These are phyloP conservation scores for Cryptococcus sp. DNA, from an alignment of 1,284 basidiomycete species.

Conservation along the genomic window DNA sequence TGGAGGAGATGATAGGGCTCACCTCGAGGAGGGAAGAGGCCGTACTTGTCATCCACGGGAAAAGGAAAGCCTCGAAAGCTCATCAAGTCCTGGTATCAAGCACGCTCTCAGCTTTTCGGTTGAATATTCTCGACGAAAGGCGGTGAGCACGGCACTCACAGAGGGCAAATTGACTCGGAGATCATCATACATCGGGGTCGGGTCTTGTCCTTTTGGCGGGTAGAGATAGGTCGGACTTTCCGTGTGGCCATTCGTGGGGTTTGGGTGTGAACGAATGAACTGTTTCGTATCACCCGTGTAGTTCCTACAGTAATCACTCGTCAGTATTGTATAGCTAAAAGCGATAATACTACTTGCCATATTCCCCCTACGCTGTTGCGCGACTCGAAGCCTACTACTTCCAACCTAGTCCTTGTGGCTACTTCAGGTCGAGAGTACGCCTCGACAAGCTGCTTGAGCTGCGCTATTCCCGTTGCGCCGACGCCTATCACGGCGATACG, in stretches of 20 bases:
- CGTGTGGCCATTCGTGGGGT: too few relatives aligned
- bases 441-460: slow-evolving; percentile 49
- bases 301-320: not conserved
- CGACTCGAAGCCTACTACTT: slow-evolving; percentile 35
- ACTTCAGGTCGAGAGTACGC: slow-evolving; percentile 27
- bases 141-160: slow-evolving; percentile 16
- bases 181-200: slow-evolving; percentile 49
- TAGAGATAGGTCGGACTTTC: slow-evolving; percentile 17
- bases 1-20: not conserved
- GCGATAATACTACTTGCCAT: slow-evolving; percentile 35
- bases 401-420: slow-evolving; percentile 10
- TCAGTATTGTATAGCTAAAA: not conserved
- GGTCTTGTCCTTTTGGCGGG: slow-evolving; percentile 22
- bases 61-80: slow-evolving; percentile 29
- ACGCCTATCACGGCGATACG: slow-evolving; percentile 54
- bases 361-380: slow-evolving; percentile 44
- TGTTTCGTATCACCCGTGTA: not conserved
- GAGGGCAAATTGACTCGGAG: slow-evolving; percentile 52
- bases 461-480: slow-evolving; percentile 53
- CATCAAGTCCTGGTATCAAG: slow-evolving; percentile 33
- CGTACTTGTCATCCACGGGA: slow-evolving; percentile 14
- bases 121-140: too few relatives aligned
- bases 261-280: not conserved
- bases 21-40: slow-evolving; percentile 32
- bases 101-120: not conserved